These are phyloP conservation scores for Saccharomycopsis hybrid DNA, from an alignment of 1,139 yeast genomes.

Conservation along the genomic window DNA sequence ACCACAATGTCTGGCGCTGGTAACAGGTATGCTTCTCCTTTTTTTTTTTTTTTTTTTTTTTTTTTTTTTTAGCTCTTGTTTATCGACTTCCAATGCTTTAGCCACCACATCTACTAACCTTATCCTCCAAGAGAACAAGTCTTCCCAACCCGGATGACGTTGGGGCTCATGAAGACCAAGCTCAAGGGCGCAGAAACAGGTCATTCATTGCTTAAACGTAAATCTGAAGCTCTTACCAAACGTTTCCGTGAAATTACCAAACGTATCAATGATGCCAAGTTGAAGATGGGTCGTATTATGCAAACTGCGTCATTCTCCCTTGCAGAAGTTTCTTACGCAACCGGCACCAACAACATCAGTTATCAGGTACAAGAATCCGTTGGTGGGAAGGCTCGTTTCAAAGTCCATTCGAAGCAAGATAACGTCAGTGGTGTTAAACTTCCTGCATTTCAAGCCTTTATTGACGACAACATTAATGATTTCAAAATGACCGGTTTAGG, in stretches of 20 bases:
- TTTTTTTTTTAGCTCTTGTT: conserved; percentile 2
- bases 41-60: no score
- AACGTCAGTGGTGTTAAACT: conserved; percentile 93
- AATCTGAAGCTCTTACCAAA: conserved; percentile 94
- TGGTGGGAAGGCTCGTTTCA: conserved; percentile 73
- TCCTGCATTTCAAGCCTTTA: conserved; percentile 84
- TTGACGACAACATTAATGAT: conserved; percentile 82
- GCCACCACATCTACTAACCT: no score
- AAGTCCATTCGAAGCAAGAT: conserved; percentile 87
- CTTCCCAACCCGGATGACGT: conserved; percentile 96
- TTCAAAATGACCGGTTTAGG: conserved; percentile 96
- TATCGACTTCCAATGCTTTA: no score
- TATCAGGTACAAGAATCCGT: conserved; percentile 96
- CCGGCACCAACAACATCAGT: conserved; percentile 83
- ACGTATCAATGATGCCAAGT: conserved; percentile 90
- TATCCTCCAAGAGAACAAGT: conserved; percentile 58
- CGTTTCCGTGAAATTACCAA: conserved; percentile 93
- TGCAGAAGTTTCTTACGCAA: conserved; percentile 96
- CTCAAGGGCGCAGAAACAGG: conserved; percentile 98
- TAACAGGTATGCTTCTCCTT: conserved; percentile 27
- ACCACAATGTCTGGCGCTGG: conserved; percentile 30
- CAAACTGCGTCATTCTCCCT: conserved; percentile 96
- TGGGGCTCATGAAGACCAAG: conserved; percentile 90
- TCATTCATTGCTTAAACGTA: conserved; percentile 85
- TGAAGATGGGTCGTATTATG: conserved; percentile 98